Percentiles rank a stretch among this genome's conserved stretches.
phyloP scores from a whole-genome alignment of 2,329 filamentous ascomycete species.

The Mollisiaceae sp. region DNA sequence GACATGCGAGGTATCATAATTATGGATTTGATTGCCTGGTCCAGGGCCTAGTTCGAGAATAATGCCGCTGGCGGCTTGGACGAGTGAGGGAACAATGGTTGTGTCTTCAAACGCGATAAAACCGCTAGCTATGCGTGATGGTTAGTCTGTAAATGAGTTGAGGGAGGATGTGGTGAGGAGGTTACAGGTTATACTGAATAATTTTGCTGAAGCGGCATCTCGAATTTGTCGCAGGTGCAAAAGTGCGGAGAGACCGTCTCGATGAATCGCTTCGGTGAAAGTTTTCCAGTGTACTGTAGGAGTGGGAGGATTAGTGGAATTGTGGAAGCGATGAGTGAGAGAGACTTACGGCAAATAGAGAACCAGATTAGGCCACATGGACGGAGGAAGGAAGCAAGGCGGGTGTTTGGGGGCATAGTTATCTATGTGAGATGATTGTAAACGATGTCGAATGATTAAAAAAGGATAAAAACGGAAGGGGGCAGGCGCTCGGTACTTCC shows the following conservation, averaged over 20 bases:
- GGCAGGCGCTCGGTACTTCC: constrained; percentile 12
- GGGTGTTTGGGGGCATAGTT: constrained; percentile 17
- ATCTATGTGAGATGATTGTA: constrained; percentile 15
- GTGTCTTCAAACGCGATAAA: constrained; percentile 45
- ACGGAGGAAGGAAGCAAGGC: constrained; percentile 25
- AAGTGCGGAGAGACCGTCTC: constrained; percentile 33
- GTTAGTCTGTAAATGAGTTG: constrained; percentile 19
- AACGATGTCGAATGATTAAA: constrained; percentile 14
- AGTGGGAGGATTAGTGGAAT: constrained; percentile 22
- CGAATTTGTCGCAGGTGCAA: constrained; percentile 28
- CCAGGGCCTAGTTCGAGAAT: constrained; percentile 53
- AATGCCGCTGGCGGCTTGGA: constrained; percentile 41
- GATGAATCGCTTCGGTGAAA: constrained; percentile 29
- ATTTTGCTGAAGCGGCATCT: constrained; percentile 35
- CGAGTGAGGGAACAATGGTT: constrained; percentile 43
- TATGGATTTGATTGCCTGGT: constrained; percentile 50
- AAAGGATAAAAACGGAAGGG: constrained; percentile 1
- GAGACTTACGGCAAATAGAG: constrained; percentile 25
- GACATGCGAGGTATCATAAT: constrained; percentile 44
- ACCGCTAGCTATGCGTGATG: constrained; percentile 30
- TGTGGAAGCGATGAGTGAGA: constrained; percentile 17
- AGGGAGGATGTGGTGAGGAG: background rate
- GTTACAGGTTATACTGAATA: constrained; percentile 36
- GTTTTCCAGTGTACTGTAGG: constrained; percentile 32
- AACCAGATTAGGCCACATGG: constrained; percentile 26